Conservation (phyloP, 169 alveolate species). For the Perkinsus olseni region DNA sequence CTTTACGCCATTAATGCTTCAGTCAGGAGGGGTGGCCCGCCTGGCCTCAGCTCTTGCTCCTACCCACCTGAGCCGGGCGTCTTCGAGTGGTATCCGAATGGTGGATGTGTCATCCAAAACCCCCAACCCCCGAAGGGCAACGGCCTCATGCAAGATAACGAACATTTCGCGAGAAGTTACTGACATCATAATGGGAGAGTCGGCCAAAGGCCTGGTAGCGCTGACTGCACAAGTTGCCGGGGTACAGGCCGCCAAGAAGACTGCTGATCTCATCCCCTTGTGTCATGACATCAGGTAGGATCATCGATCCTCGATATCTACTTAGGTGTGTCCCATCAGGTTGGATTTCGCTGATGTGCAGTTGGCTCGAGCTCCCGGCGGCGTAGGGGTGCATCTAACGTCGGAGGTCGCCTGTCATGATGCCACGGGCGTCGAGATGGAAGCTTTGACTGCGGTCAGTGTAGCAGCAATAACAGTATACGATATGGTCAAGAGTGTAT, state of each 20-base stretch:
- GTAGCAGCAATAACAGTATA: constrained; percentile 47
- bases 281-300: constrained; percentile 31
- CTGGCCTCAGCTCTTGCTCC: neutral
- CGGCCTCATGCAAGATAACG: neutral
- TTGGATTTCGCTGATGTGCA: neutral
- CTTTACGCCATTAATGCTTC: neutral
- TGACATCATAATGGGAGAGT: neutral
- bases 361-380: neutral
- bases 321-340: neutral
- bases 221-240: constrained; percentile 45
- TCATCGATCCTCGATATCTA: neutral
- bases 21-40: neutral
- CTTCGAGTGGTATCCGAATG: neutral
- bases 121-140: neutral
- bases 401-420: constrained; percentile 11
- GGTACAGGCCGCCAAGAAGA: constrained; percentile 42
- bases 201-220: neutral
- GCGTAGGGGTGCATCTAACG: neutral
- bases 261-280: constrained; percentile 38
- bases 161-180: neutral
- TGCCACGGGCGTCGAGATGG: constrained; percentile 54
- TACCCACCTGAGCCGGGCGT: neutral
- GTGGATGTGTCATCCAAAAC: neutral
- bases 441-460: constrained; percentile 44
- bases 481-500: constrained; percentile 46